These are phyloP conservation scores for Sporobolomyces phaffii DNA, from an alignment of 768 basidiomycete species.

Conservation along the genomic window DNA sequence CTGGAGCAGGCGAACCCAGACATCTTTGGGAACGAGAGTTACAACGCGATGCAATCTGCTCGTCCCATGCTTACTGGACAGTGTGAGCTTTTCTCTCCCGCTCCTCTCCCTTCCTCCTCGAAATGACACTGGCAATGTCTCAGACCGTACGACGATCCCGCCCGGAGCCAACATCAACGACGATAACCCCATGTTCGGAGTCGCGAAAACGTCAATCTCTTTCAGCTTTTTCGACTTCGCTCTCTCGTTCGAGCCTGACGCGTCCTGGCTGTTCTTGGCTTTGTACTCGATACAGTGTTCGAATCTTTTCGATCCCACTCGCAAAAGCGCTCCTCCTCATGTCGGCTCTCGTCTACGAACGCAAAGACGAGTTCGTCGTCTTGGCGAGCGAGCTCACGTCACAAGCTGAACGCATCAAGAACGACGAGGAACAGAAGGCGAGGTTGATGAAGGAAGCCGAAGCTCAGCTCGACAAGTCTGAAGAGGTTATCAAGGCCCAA, in stretches of 20 bases:
- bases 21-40: neutral
- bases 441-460: conserved; percentile 4
- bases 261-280: no score
- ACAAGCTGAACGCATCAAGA: neutral
- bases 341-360: conserved; percentile 28
- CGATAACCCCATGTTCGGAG: conserved; percentile 11
- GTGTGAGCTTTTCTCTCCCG: neutral
- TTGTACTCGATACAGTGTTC: neutral
- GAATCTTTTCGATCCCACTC: conserved; percentile 27
- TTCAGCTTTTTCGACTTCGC: neutral
- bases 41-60: neutral
- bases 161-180: neutral
- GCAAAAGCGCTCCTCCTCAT: conserved; percentile 25
- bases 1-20: conserved; percentile 19
- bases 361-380: conserved; percentile 7
- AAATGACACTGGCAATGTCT: no score
- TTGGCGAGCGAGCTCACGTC: neutral
- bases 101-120: neutral
- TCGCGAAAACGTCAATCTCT: conserved; percentile 4
- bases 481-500: conserved; percentile 15
- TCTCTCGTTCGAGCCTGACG: no score
- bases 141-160: conserved; percentile 6
- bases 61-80: neutral
- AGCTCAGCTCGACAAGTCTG: neutral
- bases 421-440: neutral